A percentile compares a stretch with the other conserved stretches of the same genome.
Conservation (phyloP, 2,329 filamentous ascomycete genomes). For the Exophiala sp. region DNA sequence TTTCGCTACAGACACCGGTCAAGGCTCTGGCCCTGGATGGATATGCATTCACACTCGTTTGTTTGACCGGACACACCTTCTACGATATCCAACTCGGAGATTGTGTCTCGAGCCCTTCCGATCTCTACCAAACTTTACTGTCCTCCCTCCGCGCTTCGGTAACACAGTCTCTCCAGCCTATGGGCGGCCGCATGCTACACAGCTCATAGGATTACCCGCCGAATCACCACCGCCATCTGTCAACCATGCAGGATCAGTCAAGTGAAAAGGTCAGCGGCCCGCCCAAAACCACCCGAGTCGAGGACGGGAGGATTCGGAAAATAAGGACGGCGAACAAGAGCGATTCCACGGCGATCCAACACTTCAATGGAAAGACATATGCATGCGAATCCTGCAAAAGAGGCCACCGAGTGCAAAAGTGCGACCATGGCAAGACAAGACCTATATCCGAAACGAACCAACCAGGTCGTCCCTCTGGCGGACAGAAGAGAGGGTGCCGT, state of each 20-base stretch:
- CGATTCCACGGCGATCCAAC: conserved; percentile 20
- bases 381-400: conserved; percentile 28
- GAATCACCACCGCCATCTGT: neutral
- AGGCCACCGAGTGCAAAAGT: conserved; percentile 28
- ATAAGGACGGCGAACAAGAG: conserved; percentile 9
- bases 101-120: neutral
- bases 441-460: conserved; percentile 26
- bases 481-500: conserved; percentile 25
- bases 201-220: neutral
- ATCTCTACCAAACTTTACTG: neutral
- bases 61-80: too few relatives aligned
- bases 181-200: neutral
- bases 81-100: neutral
- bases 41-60: too few relatives aligned
- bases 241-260: conserved; percentile 12
- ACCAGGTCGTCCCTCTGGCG: conserved; percentile 26
- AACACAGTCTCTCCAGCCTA: neutral
- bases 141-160: neutral
- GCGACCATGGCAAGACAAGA: conserved; percentile 26
- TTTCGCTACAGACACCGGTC: too few relatives aligned
- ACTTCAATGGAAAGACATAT: conserved; percentile 28
- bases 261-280: conserved; percentile 15
- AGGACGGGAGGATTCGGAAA: conserved; percentile 23
- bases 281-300: conserved; percentile 16
- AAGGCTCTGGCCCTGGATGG: too few relatives aligned